A percentile compares a stretch with the other conserved stretches of the same genome.
These are phyloP conservation scores for Penicillium coffeae DNA, from an alignment of 495 filamentous ascomycete species.

Conservation along the genomic window DNA sequence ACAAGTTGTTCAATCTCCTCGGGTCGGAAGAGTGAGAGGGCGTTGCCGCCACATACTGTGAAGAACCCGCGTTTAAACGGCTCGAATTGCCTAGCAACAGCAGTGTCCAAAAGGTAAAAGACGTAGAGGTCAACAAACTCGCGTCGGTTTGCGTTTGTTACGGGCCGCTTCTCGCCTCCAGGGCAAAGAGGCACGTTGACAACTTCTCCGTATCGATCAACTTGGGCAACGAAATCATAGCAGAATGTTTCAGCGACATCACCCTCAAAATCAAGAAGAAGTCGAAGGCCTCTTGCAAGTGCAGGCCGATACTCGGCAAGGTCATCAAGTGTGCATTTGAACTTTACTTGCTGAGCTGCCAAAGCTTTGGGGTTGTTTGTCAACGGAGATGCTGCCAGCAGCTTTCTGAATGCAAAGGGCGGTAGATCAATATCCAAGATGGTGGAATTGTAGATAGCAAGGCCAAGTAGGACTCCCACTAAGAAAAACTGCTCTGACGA, in stretches of 20 bases:
- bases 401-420: constrained; percentile 89
- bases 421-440: constrained; percentile 89
- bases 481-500: constrained; percentile 92
- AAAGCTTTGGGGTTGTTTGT: constrained; percentile 48
- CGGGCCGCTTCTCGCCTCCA: constrained; percentile 68
- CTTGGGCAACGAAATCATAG: constrained; percentile 75
- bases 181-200: constrained; percentile 65
- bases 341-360: constrained; percentile 51
- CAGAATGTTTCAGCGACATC: constrained; percentile 81
- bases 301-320: constrained; percentile 78
- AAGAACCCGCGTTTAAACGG: constrained; percentile 95
- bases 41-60: constrained; percentile 88
- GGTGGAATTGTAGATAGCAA: constrained; percentile 96
- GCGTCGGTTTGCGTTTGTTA: constrained; percentile 78
- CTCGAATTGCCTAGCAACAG: constrained; percentile 81
- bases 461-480: constrained; percentile 80
- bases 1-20: constrained; percentile 92
- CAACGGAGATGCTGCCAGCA: constrained; percentile 67
- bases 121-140: constrained; percentile 91
- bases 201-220: constrained; percentile 72
- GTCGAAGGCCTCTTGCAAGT: constrained; percentile 71
- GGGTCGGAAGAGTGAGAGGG: constrained; percentile 82
- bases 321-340: constrained; percentile 76
- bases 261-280: constrained; percentile 78
- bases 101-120: constrained; percentile 72